Evolutionary conservation across 257 asterid species (phyloP).

Genomic region (Rauvolfia tetraphylla): DNA sequence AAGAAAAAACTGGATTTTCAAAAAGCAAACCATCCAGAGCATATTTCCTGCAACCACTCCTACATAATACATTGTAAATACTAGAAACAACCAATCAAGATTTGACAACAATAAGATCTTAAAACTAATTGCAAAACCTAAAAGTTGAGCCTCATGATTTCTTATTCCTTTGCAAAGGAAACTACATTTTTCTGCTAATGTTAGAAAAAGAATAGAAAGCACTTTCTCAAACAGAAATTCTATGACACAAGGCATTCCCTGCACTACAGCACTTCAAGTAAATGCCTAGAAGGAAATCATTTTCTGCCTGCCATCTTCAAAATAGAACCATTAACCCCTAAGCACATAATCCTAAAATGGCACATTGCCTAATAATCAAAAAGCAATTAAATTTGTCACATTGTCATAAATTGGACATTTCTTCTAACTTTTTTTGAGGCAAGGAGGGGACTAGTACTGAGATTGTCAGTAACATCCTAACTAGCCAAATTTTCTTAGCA

Average conservation of each 20-base stretch:
- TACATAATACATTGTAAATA: not conserved
- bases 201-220: not conserved
- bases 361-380: not conserved
- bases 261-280: not conserved
- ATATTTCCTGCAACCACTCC: not conserved
- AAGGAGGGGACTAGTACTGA: too few species aligned
- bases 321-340: not conserved
- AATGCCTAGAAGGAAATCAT: not conserved
- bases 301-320: not conserved
- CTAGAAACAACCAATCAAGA: not conserved
- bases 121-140: too few species aligned
- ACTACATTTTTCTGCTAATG: not conserved
- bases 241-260: not conserved
- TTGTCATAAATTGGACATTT: not conserved
- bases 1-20: not conserved
- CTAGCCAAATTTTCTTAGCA: not conserved
- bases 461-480: not conserved
- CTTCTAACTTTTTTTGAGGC: too few species aligned
- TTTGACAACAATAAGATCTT: not conserved
- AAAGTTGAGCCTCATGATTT: not conserved
- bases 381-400: not conserved
- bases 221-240: not conserved
- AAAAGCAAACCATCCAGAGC: not conserved
- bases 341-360: not conserved
- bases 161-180: not conserved